Evolutionary conservation across 805 yeast genomes (phyloP).

Genomic region (Zygoascus flipseniorum): DNA sequence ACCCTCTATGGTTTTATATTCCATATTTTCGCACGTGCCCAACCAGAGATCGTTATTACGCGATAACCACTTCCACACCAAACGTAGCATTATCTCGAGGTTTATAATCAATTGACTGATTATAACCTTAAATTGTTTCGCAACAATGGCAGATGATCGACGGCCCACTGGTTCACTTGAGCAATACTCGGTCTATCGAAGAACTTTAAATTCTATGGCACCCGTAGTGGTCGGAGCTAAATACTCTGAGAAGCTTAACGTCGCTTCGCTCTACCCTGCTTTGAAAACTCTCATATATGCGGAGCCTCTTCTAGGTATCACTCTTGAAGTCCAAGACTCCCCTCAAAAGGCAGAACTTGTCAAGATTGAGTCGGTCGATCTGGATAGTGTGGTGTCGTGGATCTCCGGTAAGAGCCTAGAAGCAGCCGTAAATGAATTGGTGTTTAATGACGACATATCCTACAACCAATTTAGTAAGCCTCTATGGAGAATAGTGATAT

Average conservation of each 20-base stretch:
- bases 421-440: constrained; percentile 1
- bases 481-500: constrained; percentile 16
- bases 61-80: neutral
- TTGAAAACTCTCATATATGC: constrained; percentile 3
- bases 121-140: too few relatives aligned
- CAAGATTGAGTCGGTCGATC: constrained; percentile 5
- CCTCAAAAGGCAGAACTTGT: neutral
- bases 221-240: constrained; percentile 12
- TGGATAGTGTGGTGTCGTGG: constrained; percentile 11
- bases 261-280: constrained; percentile 8
- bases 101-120: too few relatives aligned
- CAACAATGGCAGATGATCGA: neutral
- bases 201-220: constrained; percentile 6
- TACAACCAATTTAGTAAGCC: constrained; percentile 8
- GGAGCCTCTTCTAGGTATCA: constrained; percentile 7
- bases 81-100: neutral
- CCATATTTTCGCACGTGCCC: too few relatives aligned
- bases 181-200: constrained; percentile 11
- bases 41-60: too few relatives aligned
- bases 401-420: constrained; percentile 1
- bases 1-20: too few relatives aligned
- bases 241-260: constrained; percentile 5
- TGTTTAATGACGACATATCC: neutral
- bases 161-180: constrained; percentile 11
- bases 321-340: constrained; percentile 1